Conservation (phyloP, 75 land plant genomes). For the Selaginella tamariscina region DNA sequence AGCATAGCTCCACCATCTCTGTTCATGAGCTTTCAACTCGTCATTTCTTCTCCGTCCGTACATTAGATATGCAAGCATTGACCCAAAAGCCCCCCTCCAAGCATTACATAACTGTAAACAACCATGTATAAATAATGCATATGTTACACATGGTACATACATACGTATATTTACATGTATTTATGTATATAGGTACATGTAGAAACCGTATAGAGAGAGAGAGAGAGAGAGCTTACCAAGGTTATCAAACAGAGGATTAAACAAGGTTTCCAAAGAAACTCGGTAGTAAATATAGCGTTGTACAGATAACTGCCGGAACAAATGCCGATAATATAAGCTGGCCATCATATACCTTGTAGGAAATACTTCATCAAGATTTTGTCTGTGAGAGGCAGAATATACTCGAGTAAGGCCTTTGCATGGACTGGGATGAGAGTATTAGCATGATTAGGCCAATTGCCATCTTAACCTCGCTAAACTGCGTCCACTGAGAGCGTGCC, state of each 20-base stretch:
- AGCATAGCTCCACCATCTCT: background rate
- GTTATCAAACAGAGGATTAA: no score
- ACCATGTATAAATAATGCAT: background rate
- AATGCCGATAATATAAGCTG: no score
- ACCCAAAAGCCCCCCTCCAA: background rate
- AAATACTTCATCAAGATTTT: slow-evolving; percentile 11
- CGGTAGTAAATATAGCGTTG: no score
- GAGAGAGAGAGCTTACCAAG: no score
- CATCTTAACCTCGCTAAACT: slow-evolving; percentile 69
- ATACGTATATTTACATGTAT: background rate
- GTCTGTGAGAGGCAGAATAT: slow-evolving; percentile 15
- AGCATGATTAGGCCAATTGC: slow-evolving; percentile 46
- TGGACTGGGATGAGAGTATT: slow-evolving; percentile 43
- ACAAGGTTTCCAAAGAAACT: no score
- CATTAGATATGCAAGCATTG: background rate
- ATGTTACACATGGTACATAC: background rate
- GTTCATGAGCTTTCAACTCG: background rate
- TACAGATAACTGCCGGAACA: no score
- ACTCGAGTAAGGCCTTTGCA: slow-evolving; percentile 21
- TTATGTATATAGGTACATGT: no score
- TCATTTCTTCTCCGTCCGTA: background rate
- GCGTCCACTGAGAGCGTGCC: slow-evolving; percentile 94
- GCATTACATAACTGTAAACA: background rate
- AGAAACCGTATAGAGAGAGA: no score
- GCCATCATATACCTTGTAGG: background rate